phyloP scores from a whole-genome alignment of 805 yeast species.

The Blastobotrys americana region DNA sequence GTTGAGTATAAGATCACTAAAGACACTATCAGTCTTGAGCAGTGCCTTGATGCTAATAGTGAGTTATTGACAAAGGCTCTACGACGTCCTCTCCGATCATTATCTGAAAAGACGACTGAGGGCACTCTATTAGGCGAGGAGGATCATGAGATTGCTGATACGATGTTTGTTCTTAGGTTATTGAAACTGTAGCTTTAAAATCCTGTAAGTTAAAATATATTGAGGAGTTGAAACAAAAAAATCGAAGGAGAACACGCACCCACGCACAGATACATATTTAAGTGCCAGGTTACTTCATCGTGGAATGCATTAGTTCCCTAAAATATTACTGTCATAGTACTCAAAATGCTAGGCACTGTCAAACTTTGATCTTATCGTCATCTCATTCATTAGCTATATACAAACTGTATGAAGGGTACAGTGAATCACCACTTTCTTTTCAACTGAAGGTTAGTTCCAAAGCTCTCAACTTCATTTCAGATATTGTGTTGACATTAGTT shows the following conservation, averaged over 20 bases:
- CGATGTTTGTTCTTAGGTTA: conserved; percentile 69
- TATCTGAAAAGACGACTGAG: conserved; percentile 32
- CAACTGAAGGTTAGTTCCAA: background rate
- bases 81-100: conserved; percentile 50
- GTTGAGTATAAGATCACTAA: conserved; percentile 69
- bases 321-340: background rate
- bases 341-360: too few species aligned
- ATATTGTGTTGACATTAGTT: too few species aligned
- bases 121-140: conserved; percentile 70
- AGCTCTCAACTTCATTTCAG: too few species aligned
- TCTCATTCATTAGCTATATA: background rate
- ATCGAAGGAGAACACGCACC: too few species aligned
- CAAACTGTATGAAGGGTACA: background rate
- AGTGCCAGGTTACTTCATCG: background rate
- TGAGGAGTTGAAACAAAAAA: too few species aligned
- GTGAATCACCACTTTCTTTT: conserved; percentile 7
- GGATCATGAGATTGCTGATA: conserved; percentile 70
- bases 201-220: too few species aligned
- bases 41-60: conserved; percentile 50
- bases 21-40: conserved; percentile 40
- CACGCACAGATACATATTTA: too few species aligned
- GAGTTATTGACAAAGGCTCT: conserved; percentile 72
- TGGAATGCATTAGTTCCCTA: background rate
- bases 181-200: conserved; percentile 58
- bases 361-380: background rate